Evolutionary conservation across 495 filamentous ascomycete genomes (phyloP).

Genomic region (Neurospora intermedia): DNA sequence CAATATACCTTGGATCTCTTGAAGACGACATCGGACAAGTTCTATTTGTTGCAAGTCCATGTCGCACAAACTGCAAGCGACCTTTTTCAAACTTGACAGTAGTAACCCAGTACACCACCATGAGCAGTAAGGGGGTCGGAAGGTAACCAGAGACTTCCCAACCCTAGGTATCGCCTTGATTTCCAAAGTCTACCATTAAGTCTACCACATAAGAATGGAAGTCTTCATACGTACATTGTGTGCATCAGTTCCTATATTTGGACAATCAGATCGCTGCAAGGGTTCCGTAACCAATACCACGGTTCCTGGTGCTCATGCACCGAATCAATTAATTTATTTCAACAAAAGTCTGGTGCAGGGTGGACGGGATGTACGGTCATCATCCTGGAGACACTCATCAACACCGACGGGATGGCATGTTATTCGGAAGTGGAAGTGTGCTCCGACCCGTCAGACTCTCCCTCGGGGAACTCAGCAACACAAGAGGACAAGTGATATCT

Average conservation of each 20-base stretch:
- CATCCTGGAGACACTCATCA: not conserved
- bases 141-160: not conserved
- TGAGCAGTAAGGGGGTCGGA: not conserved
- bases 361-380: not conserved
- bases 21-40: not conserved
- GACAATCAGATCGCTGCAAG: not conserved
- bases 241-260: not conserved
- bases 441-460: not conserved
- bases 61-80: not conserved
- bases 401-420: not conserved
- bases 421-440: not conserved
- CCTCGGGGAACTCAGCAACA: not conserved
- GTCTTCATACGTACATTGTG: not conserved
- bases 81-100: not conserved
- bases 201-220: not conserved
- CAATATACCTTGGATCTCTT: not conserved
- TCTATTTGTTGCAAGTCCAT: not conserved
- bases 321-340: not conserved
- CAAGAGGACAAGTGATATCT: not conserved
- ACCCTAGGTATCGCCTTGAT: not conserved
- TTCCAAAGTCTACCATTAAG: not conserved
- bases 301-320: not conserved
- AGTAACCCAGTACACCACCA: not conserved
- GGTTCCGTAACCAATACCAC: not conserved
- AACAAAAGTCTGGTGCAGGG: not conserved